phyloP scores from a whole-genome alignment of 2,329 filamentous ascomycete species.

The Alternaria viburni region DNA sequence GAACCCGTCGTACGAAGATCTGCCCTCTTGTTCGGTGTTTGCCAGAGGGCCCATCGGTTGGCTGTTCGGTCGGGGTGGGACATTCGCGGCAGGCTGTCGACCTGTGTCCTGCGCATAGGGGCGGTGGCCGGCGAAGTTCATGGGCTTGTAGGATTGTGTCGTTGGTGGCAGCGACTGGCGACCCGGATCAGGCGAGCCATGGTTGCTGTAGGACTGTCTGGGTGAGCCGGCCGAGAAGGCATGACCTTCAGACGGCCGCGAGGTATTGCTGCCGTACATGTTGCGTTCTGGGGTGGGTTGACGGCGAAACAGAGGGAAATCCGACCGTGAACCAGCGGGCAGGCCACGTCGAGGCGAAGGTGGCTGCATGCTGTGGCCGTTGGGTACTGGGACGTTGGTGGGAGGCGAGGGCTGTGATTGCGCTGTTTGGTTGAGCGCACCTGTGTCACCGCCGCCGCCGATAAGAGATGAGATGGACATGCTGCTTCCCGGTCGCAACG shows the following conservation, averaged over 20 bases:
- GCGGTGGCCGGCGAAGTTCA: slow-evolving; percentile 38
- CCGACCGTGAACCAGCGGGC: slow-evolving; percentile 38
- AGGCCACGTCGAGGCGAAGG: slow-evolving; percentile 52
- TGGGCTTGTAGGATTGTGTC: slow-evolving; percentile 43
- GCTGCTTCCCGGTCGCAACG: slow-evolving; percentile 65
- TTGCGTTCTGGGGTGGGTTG: slow-evolving; percentile 48
- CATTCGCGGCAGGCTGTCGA: slow-evolving; percentile 29
- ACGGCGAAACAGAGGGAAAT: slow-evolving; percentile 46
- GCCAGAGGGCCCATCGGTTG: slow-evolving; percentile 44
- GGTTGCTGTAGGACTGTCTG: slow-evolving; percentile 40
- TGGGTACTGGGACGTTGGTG: slow-evolving; percentile 45
- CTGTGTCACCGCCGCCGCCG: slow-evolving; percentile 60
- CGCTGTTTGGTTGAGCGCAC: slow-evolving; percentile 44
- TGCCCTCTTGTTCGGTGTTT: slow-evolving; percentile 30
- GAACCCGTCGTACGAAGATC: slow-evolving; percentile 29
- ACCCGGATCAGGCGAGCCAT: slow-evolving; percentile 44
- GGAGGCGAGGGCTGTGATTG: slow-evolving; percentile 58
- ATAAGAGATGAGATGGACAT: slow-evolving; percentile 80
- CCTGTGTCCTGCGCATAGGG: slow-evolving; percentile 40
- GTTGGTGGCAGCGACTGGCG: slow-evolving; percentile 41
- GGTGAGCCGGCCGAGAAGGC: slow-evolving; percentile 40
- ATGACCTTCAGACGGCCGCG: slow-evolving; percentile 38
- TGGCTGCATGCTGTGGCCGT: slow-evolving; percentile 54
- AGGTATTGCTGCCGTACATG: slow-evolving; percentile 29
- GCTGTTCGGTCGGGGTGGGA: slow-evolving; percentile 50